Conservation (phyloP, 768 basidiomycete genomes). For the Ramaria sp. region DNA sequence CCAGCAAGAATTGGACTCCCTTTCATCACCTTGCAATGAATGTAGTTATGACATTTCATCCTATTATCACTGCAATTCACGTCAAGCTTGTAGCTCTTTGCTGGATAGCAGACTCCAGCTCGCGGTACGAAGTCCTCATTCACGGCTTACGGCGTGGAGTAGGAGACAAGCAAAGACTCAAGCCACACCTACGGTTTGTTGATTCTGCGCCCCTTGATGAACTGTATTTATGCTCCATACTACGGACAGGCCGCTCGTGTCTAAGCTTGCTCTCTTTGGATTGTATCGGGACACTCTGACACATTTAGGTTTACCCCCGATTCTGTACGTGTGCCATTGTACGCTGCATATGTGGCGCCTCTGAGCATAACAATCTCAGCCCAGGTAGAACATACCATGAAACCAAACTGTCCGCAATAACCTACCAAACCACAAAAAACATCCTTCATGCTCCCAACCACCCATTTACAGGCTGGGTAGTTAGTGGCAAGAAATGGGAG, state of each 20-base stretch:
- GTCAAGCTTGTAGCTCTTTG: conserved; percentile 42
- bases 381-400: conserved; percentile 31
- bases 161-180: conserved; percentile 55
- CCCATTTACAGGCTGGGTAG: conserved; percentile 54
- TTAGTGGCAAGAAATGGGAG: conserved; percentile 43
- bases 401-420: conserved; percentile 26
- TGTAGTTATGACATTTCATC: conserved; percentile 28
- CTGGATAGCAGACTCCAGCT: conserved; percentile 45
- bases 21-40: conserved; percentile 52
- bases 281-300: conserved; percentile 27
- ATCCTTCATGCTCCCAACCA: conserved; percentile 31
- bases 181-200: conserved; percentile 48
- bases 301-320: conserved; percentile 9
- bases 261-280: conserved; percentile 41
- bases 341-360: too few relatives aligned
- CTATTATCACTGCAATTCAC: neutral
- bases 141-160: conserved; percentile 75
- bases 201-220: too few relatives aligned
- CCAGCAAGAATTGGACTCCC: neutral
- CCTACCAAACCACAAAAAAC: conserved; percentile 43
- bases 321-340: conserved; percentile 8
- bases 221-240: neutral
- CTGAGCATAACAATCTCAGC: conserved; percentile 8
- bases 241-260: conserved; percentile 35
- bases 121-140: conserved; percentile 53